Conservation (phyloP, 2,329 filamentous ascomycete genomes). For the Trichoderma atroviride region DNA sequence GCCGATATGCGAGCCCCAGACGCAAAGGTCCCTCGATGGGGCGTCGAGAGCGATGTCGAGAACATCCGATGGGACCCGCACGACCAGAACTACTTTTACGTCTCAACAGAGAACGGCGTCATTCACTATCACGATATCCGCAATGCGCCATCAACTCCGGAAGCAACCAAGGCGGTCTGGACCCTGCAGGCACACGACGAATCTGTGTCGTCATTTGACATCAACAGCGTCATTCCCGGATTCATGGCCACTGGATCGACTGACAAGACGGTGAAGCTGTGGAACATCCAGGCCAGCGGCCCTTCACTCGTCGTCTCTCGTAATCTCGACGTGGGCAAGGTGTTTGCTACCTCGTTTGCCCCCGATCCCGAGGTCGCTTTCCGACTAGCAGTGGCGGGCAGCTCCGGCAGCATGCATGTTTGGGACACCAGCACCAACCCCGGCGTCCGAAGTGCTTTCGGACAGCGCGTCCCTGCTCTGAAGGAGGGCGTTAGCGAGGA, state of each 20-base stretch:
- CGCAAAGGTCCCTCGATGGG: slow-evolving; percentile 80
- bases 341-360: slow-evolving; percentile 88
- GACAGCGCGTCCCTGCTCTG: slow-evolving; percentile 61
- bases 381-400: slow-evolving; percentile 88
- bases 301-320: slow-evolving; percentile 90
- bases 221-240: slow-evolving; percentile 87
- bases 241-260: slow-evolving; percentile 92
- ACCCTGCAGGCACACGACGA: slow-evolving; percentile 94
- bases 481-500: slow-evolving; percentile 65
- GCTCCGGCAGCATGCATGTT: slow-evolving; percentile 87
- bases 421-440: slow-evolving; percentile 97
- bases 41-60: slow-evolving; percentile 94
- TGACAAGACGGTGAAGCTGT: slow-evolving; percentile 94
- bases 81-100: slow-evolving; percentile 90
- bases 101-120: slow-evolving; percentile 88
- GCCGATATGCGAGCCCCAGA: slow-evolving; percentile 95
- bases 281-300: slow-evolving; percentile 81
- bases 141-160: slow-evolving; percentile 71
- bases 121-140: slow-evolving; percentile 91
- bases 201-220: slow-evolving; percentile 86
- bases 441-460: slow-evolving; percentile 83
- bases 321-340: slow-evolving; percentile 90
- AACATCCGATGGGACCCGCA: slow-evolving; percentile 91
- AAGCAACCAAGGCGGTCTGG: slow-evolving; percentile 84
- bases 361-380: slow-evolving; percentile 91